Percentiles rank a stretch among this genome's conserved stretches.
Evolutionary conservation across 306 rosid genomes (phyloP).

Genomic region (Cucurbita ficifolia): DNA sequence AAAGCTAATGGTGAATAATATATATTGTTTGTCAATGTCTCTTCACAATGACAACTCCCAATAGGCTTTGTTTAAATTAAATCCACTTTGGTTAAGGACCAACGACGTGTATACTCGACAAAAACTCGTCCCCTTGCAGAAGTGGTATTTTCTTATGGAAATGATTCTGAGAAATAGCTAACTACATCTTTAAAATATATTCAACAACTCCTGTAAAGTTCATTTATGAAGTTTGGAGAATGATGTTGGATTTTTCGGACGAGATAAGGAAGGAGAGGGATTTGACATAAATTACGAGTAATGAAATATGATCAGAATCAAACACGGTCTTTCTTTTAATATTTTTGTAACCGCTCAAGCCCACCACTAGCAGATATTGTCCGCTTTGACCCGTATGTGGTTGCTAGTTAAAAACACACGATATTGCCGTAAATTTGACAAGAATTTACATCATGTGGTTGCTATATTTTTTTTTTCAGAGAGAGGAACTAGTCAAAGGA

Average conservation of each 20-base stretch:
- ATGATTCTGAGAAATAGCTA: not conserved
- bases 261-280: not conserved
- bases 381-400: no score
- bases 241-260: not conserved
- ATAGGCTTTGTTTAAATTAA: not conserved
- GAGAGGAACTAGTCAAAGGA: slow-evolving; percentile 11
- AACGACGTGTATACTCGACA: not conserved
- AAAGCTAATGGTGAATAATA: not conserved
- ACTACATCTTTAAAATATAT: not conserved
- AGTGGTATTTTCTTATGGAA: not conserved
- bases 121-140: not conserved
- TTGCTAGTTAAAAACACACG: no score
- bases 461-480: slow-evolving; percentile 20
- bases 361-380: not conserved
- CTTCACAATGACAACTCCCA: not conserved
- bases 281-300: not conserved
- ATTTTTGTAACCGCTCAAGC: no score
- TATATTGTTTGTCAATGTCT: not conserved
- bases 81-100: not conserved
- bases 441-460: not conserved
- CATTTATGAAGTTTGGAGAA: not conserved
- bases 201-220: not conserved
- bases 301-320: not conserved
- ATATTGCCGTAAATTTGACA: no score
- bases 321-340: not conserved